Evolutionary conservation across 2,329 filamentous ascomycete genomes (phyloP).

Genomic region (Cercospora sp.): DNA sequence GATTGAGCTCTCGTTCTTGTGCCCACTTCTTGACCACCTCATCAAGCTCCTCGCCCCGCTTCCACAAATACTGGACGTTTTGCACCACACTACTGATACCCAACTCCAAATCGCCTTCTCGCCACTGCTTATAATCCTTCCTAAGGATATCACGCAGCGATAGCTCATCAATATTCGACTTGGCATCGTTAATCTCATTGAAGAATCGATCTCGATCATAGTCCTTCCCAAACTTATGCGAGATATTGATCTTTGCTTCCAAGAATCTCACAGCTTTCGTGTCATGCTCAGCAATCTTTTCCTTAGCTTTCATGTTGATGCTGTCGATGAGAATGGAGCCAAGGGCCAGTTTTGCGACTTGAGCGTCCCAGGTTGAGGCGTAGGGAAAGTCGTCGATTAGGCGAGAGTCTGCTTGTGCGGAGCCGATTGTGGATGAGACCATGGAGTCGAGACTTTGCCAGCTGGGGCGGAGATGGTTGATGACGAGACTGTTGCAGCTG

Average conservation of each 20-base stretch:
- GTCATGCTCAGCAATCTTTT: slow-evolving; percentile 68
- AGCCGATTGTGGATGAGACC: slow-evolving; percentile 42
- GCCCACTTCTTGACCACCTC: slow-evolving; percentile 55
- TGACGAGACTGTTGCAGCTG: slow-evolving; percentile 71
- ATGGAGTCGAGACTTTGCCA: slow-evolving; percentile 57
- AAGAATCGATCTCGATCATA: slow-evolving; percentile 62
- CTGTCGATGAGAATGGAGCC: slow-evolving; percentile 76
- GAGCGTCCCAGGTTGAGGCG: slow-evolving; percentile 52
- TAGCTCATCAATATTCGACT: slow-evolving; percentile 65
- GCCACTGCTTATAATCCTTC: slow-evolving; percentile 86
- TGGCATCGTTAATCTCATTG: slow-evolving; percentile 61
- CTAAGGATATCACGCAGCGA: slow-evolving; percentile 66
- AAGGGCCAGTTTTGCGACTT: slow-evolving; percentile 66
- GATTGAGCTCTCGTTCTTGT: slow-evolving; percentile 58
- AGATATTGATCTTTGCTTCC: slow-evolving; percentile 53
- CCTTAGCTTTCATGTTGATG: slow-evolving; percentile 56
- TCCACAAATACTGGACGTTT: slow-evolving; percentile 60
- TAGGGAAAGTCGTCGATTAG: slow-evolving; percentile 40
- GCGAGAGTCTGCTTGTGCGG: slow-evolving; percentile 44
- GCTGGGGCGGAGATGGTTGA: slow-evolving; percentile 56
- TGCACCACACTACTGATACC: slow-evolving; percentile 69
- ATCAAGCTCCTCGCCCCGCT: slow-evolving; percentile 57
- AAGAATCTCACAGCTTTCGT: slow-evolving; percentile 58
- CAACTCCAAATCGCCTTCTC: slow-evolving; percentile 55
- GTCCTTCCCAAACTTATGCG: slow-evolving; percentile 35